phyloP scores from a whole-genome alignment of 441 rosid genomes.

The Erodium moschatum region DNA sequence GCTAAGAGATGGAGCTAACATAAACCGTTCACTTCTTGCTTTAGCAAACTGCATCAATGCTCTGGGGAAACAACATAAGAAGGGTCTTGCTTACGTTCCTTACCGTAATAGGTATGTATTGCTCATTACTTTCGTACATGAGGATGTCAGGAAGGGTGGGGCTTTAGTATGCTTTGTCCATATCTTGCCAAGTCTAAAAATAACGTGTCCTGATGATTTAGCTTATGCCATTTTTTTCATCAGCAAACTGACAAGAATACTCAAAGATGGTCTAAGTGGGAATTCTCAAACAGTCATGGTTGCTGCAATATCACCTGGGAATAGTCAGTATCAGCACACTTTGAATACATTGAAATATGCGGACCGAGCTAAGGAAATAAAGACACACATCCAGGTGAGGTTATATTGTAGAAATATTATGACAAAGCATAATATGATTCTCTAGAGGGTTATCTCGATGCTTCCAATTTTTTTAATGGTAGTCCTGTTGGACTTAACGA shows the following conservation, averaged over 20 bases:
- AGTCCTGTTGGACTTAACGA: too few species aligned
- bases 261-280: slow-evolving; percentile 85
- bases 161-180: background rate
- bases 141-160: background rate
- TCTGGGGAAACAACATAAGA: slow-evolving; percentile 84
- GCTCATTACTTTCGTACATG: background rate
- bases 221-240: slow-evolving; percentile 18
- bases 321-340: slow-evolving; percentile 79
- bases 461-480: background rate
- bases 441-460: background rate
- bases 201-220: slow-evolving; percentile 10
- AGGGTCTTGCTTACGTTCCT: slow-evolving; percentile 94
- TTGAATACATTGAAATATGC: slow-evolving; percentile 92
- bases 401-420: background rate
- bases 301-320: slow-evolving; percentile 77
- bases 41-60: slow-evolving; percentile 92
- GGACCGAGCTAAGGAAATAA: slow-evolving; percentile 91
- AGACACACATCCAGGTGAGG: slow-evolving; percentile 79
- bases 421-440: background rate
- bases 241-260: slow-evolving; percentile 91
- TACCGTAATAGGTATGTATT: slow-evolving; percentile 70
- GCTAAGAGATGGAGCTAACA: slow-evolving; percentile 91
- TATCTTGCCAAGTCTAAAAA: background rate
- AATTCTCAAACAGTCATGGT: slow-evolving; percentile 71
- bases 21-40: slow-evolving; percentile 90